Conservation (phyloP, 169 alveolate genomes). For the Amoebophrya sp. region DNA sequence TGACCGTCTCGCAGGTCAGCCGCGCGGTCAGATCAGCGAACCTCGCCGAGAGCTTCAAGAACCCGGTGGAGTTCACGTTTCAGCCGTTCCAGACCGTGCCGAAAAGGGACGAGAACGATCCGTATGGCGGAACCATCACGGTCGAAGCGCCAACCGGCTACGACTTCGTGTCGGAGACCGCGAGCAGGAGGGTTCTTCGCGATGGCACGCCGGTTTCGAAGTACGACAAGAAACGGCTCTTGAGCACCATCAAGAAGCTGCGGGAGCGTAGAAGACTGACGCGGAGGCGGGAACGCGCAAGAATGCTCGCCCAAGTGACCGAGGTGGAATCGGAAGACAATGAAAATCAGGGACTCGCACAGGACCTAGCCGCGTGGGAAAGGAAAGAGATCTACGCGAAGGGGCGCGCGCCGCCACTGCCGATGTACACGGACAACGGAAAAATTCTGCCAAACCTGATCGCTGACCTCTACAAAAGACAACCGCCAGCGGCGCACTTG, state of each 20-base stretch:
- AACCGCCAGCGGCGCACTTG: no score
- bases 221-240: not conserved
- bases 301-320: not conserved
- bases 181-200: not conserved
- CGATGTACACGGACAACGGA: no score
- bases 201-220: not conserved
- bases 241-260: not conserved
- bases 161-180: slow-evolving; percentile 1
- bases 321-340: not conserved
- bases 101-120: not conserved
- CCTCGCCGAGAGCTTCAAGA: not conserved
- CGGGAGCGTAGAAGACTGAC: not conserved
- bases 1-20: not conserved
- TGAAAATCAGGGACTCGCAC: no score
- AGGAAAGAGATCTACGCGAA: no score
- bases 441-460: no score
- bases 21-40: not conserved
- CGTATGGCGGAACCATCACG: not conserved
- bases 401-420: no score
- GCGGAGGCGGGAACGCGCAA: not conserved
- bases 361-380: no score
- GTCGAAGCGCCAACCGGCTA: slow-evolving; percentile 16
- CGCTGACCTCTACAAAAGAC: no score
- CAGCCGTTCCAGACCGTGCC: not conserved
- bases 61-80: not conserved